A percentile compares a stretch with the other conserved stretches of the same genome.
Conservation (phyloP, 305 asterid genomes). For the Fraxinus sp. region DNA sequence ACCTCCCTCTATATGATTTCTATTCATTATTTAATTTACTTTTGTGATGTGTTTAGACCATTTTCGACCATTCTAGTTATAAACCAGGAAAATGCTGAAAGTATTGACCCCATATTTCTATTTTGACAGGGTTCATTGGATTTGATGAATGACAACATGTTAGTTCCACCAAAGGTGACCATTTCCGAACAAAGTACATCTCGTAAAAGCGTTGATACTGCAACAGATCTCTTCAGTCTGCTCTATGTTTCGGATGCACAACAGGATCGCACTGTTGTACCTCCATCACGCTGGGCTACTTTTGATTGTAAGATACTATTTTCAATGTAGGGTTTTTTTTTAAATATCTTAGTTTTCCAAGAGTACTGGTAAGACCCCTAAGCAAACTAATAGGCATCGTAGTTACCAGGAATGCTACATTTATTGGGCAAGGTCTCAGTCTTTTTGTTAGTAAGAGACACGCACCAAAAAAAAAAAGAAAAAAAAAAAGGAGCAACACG, state of each 20-base stretch:
- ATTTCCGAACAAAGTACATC: slow-evolving; percentile 27
- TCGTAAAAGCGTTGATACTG: slow-evolving; percentile 35
- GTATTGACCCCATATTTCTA: slow-evolving; percentile 10
- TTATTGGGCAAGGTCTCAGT: not conserved
- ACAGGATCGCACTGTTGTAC: slow-evolving; percentile 71
- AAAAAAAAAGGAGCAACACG: not conserved
- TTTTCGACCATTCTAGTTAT: not conserved
- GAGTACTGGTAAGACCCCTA: not conserved
- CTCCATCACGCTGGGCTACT: slow-evolving; percentile 96
- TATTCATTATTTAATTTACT: not conserved
- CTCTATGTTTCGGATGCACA: slow-evolving; percentile 58
- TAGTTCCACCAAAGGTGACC: slow-evolving; percentile 34
- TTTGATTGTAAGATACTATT: slow-evolving; percentile 67
- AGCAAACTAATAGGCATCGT: not conserved
- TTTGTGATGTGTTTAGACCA: not conserved
- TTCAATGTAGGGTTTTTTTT: not conserved
- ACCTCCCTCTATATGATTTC: not conserved
- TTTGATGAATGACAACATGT: slow-evolving; percentile 31
- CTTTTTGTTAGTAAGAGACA: not conserved
- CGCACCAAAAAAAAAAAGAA: no score
- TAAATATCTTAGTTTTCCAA: not conserved
- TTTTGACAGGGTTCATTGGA: slow-evolving; percentile 64
- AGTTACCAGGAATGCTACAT: not conserved
- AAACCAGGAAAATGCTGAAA: not conserved
- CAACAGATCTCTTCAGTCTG: slow-evolving; percentile 70